Conservation (phyloP, 306 rosid species). For the Cucurbita argyrosperma region DNA sequence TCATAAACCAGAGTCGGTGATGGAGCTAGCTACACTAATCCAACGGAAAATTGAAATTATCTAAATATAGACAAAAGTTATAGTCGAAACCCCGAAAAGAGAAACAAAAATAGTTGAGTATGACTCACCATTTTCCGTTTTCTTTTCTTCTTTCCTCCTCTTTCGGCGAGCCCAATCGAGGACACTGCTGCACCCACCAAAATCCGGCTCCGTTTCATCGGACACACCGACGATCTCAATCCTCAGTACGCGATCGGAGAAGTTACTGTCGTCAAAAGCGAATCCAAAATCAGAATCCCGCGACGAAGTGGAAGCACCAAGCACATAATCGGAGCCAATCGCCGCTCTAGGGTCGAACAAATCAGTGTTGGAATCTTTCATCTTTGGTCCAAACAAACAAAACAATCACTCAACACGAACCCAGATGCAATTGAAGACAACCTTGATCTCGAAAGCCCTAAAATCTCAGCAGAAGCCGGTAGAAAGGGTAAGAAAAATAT, state of each 20-base stretch:
- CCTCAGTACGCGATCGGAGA: constrained; percentile 73
- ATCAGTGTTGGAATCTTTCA: constrained; percentile 42
- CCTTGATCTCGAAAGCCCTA: background rate
- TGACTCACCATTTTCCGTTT: constrained; percentile 44
- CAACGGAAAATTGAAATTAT: too few species aligned
- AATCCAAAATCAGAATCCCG: constrained; percentile 66
- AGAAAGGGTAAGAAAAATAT: background rate
- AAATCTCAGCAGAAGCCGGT: background rate
- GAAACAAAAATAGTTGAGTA: background rate
- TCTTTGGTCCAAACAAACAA: background rate
- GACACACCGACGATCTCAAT: constrained; percentile 65
- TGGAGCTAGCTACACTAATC: too few species aligned
- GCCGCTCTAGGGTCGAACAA: constrained; percentile 68
- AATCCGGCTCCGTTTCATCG: constrained; percentile 24
- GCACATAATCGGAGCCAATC: constrained; percentile 44
- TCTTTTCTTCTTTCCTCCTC: constrained; percentile 73
- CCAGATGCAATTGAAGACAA: background rate
- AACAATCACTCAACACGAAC: background rate
- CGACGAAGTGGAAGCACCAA: constrained; percentile 25
- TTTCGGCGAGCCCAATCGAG: constrained; percentile 94
- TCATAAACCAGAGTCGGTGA: too few species aligned
- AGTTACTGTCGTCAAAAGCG: constrained; percentile 88
- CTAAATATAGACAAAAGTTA: background rate
- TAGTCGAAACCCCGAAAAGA: background rate
- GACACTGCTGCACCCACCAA: constrained; percentile 36